Evolutionary conservation across 2,329 filamentous ascomycete species (phyloP), one percentile per base, ranked within the genome.

Genomic region (Diaporthe ilicicola): DNA sequence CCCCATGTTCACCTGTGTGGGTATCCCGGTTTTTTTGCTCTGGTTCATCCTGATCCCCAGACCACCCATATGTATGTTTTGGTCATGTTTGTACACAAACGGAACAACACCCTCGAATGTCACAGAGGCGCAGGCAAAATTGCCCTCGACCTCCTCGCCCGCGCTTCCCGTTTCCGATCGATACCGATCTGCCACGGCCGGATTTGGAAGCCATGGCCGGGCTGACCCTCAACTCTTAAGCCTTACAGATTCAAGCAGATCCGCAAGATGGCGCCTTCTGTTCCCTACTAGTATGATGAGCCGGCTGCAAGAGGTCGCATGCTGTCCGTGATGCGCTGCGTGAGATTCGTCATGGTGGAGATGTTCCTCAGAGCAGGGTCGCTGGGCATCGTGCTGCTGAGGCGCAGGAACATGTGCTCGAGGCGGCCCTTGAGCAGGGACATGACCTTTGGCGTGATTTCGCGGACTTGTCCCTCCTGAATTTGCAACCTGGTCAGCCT

Each of bases 391-490:
- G 83, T 79, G 72, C 82, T 83, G 77, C 81, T 85, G 73, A 89
- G 83, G 67, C 83, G 84, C 75, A 86, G 81, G 75, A 87, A 85
- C 15, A 89, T 81, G 69, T 85, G 82, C 77, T 89, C 87, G 50
- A 88, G 82, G 48, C 86, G 84, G 65, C 83, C 80, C 73, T 87
- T 82, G 74, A 89, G 83, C 48, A 87, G 84, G 54, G 80, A 79
- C 83, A 90, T 88, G 74, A 90, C 88, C 75, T 85, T 87, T 32
- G 88, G 87, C 42, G 88, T 84, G 46, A 89, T 86, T 29, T 86
- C 85, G 70, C 85, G 84, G 69, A 88, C 83, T 79, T 88, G 85
- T 27, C 85, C 81, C 69, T 89, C 86, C 87, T 89, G 76, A 50
- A 72, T 10, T 32, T 7, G 7, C 22, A 19, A 24, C 12, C 34